Percentiles rank a stretch among this genome's conserved stretches.
These are phyloP conservation scores for Nakaseomyces glabratus DNA, from an alignment of 1,139 yeast genomes.

Conservation along the genomic window DNA sequence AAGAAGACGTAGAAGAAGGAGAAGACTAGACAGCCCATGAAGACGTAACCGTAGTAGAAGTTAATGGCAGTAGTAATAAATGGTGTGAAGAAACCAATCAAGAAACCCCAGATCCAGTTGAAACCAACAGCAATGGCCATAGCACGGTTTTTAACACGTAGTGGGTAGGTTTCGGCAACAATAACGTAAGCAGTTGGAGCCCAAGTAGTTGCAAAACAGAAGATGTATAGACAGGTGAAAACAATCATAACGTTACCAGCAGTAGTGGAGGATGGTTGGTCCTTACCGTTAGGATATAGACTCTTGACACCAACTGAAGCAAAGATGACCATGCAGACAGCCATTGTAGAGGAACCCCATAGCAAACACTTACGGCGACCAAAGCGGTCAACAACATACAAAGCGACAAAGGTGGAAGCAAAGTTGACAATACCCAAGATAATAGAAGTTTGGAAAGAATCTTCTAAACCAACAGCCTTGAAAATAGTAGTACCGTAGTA, in stretches of 20 bases:
- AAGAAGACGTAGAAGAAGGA: conserved; percentile 55
- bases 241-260: conserved; percentile 68
- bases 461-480: too few species aligned
- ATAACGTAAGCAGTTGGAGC: conserved; percentile 63
- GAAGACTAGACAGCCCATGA: too few species aligned
- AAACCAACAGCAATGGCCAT: conserved; percentile 62
- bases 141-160: conserved; percentile 64
- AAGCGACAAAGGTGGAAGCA: too few species aligned
- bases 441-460: conserved; percentile 63
- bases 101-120: too few species aligned
- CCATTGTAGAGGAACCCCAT: conserved; percentile 53
- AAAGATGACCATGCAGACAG: conserved; percentile 49
- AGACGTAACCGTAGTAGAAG: too few species aligned
- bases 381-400: conserved; percentile 51
- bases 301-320: conserved; percentile 55
- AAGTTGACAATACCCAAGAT: conserved; percentile 67
- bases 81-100: too few species aligned
- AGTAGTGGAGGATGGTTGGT: conserved; percentile 41
- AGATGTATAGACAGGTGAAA: too few species aligned
- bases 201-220: too few species aligned
- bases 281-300: conserved; percentile 44
- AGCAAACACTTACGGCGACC: conserved; percentile 59
- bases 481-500: conserved; percentile 67
- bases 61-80: too few species aligned
- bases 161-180: conserved; percentile 64